Evolutionary conservation across 2,329 filamentous ascomycete species (phyloP).

Genomic region (Aspergillus caelatus): DNA sequence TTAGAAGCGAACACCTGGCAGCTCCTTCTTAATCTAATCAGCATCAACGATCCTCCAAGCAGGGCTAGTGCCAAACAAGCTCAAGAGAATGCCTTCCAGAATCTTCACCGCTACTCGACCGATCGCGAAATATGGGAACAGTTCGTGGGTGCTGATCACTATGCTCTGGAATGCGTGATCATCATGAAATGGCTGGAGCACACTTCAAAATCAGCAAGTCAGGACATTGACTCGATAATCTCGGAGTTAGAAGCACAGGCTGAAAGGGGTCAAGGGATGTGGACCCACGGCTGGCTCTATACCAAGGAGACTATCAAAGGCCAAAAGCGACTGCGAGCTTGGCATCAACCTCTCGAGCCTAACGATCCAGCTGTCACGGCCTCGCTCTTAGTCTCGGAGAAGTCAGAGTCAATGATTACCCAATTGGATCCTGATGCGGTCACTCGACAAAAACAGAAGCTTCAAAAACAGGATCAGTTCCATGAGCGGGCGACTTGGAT

Average conservation of each 20-base stretch:
- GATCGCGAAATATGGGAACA: conserved; percentile 69
- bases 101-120: conserved; percentile 59
- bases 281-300: conserved; percentile 88
- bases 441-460: conserved; percentile 73
- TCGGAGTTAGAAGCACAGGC: conserved; percentile 74
- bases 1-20: conserved; percentile 91
- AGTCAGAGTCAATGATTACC: conserved; percentile 70
- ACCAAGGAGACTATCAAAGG: conserved; percentile 89
- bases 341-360: conserved; percentile 67
- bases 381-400: conserved; percentile 60
- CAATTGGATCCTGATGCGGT: conserved; percentile 90
- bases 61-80: conserved; percentile 39
- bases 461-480: conserved; percentile 82
- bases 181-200: conserved; percentile 86
- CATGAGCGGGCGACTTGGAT: conserved; percentile 92
- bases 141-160: conserved; percentile 72
- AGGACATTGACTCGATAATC: conserved; percentile 75
- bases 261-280: conserved; percentile 73
- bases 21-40: conserved; percentile 73
- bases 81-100: conserved; percentile 45
- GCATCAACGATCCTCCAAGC: conserved; percentile 64
- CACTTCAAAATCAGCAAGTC: conserved; percentile 67
- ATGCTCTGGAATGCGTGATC: conserved; percentile 75
- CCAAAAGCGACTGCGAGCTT: conserved; percentile 76
- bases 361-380: conserved; percentile 59